Evolutionary conservation across 225 moss, liverwort and hornwort genomes (phyloP).

Genomic region (Marchantia paleacea): DNA sequence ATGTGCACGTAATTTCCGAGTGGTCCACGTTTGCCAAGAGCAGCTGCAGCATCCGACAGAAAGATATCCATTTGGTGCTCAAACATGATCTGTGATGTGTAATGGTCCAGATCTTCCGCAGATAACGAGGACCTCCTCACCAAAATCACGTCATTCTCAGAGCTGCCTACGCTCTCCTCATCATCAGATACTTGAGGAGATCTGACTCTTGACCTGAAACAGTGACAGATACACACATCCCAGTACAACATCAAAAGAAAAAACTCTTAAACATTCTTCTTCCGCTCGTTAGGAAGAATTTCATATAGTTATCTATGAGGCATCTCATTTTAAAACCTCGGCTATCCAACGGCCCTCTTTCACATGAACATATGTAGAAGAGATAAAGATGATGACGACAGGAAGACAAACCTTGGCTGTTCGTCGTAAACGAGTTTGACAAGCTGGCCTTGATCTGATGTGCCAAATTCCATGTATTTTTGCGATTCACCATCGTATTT

Average conservation of each 20-base stretch:
- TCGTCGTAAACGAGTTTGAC: neutral
- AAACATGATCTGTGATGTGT: neutral
- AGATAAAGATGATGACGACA: neutral
- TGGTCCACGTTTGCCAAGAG: neutral
- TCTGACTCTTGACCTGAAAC: neutral
- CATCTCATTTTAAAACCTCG: neutral
- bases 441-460: constrained; percentile 4
- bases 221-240: neutral
- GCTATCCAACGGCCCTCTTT: neutral
- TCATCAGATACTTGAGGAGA: neutral
- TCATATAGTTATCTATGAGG: neutral
- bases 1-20: neutral
- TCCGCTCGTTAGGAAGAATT: too few relatives aligned
- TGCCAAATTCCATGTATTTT: neutral
- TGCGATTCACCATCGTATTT: neutral
- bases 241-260: too few relatives aligned
- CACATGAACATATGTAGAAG: neutral
- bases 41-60: constrained; percentile 7
- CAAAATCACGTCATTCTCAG: neutral
- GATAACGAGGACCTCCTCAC: constrained; percentile 2
- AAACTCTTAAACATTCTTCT: too few relatives aligned
- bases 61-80: neutral
- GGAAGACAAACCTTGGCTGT: neutral
- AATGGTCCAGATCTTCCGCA: neutral
- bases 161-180: neutral